phyloP scores from a whole-genome alignment of 129 eudicot genomes.

The Artemisia tridentata region DNA sequence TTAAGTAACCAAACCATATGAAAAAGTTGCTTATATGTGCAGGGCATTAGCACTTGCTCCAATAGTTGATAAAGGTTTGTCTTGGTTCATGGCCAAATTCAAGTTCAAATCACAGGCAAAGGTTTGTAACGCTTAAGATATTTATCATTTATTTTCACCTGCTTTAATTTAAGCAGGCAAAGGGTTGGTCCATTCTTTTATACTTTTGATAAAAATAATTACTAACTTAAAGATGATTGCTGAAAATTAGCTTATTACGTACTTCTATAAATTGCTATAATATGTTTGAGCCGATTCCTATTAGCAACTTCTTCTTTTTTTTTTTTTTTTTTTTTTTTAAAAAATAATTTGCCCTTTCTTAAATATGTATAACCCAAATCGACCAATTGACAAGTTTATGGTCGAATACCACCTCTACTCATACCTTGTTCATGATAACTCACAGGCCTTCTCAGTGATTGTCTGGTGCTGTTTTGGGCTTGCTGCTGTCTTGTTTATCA shows the following conservation, averaged over 20 bases:
- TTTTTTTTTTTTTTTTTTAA: no score
- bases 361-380: neutral
- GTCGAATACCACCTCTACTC: neutral
- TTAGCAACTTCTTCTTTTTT: no score
- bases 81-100: conserved; percentile 73
- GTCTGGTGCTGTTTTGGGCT: conserved; percentile 78
- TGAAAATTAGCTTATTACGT: neutral
- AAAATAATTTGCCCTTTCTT: no score
- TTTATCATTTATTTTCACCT: neutral
- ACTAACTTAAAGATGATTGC: no score
- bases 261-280: neutral
- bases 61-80: conserved; percentile 72
- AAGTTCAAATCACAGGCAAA: conserved; percentile 78
- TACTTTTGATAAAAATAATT: no score
- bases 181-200: no score
- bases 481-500: conserved; percentile 63
- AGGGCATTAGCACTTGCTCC: conserved; percentile 99
- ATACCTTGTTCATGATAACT: conserved; percentile 13
- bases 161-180: neutral
- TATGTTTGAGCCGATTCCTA: no score
- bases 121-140: conserved; percentile 35
- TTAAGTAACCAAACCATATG: neutral
- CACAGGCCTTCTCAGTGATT: conserved; percentile 79
- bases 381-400: neutral
- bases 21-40: conserved; percentile 24